These are phyloP conservation scores for Poa pratensis DNA, from an alignment of 176 grass and related monocot genomes.

Conservation along the genomic window DNA sequence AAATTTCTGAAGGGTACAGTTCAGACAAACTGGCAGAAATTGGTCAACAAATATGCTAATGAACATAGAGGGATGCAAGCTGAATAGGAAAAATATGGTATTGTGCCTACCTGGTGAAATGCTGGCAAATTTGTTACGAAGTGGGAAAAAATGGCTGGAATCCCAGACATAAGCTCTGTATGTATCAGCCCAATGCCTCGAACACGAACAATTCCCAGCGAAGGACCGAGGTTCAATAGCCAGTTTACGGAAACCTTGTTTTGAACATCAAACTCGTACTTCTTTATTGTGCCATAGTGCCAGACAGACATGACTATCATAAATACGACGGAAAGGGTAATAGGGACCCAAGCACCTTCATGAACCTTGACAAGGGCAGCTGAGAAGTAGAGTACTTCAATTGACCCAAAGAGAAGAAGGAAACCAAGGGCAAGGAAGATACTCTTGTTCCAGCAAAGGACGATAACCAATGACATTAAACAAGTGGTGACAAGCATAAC, in stretches of 20 bases:
- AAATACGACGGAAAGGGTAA: constrained; percentile 81
- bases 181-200: constrained; percentile 91
- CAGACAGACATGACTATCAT: constrained; percentile 88
- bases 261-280: constrained; percentile 92
- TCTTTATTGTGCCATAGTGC: constrained; percentile 98
- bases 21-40: background rate
- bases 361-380: constrained; percentile 91
- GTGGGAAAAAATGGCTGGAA: constrained; percentile 94
- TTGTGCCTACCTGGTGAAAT: constrained; percentile 81
- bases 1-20: background rate
- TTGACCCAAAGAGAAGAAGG: constrained; percentile 76
- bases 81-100: constrained; percentile 1
- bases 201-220: constrained; percentile 89
- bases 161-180: constrained; percentile 89
- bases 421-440: constrained; percentile 73
- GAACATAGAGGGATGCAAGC: background rate
- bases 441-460: constrained; percentile 91
- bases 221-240: constrained; percentile 90
- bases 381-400: constrained; percentile 91
- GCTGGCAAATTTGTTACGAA: constrained; percentile 96
- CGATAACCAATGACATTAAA: constrained; percentile 94
- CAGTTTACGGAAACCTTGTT: constrained; percentile 95
- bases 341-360: constrained; percentile 90
- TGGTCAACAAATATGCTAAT: background rate
- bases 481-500: constrained; percentile 98